Conservation (phyloP, 129 eudicot genomes). For the Helianthus tuberosus region DNA sequence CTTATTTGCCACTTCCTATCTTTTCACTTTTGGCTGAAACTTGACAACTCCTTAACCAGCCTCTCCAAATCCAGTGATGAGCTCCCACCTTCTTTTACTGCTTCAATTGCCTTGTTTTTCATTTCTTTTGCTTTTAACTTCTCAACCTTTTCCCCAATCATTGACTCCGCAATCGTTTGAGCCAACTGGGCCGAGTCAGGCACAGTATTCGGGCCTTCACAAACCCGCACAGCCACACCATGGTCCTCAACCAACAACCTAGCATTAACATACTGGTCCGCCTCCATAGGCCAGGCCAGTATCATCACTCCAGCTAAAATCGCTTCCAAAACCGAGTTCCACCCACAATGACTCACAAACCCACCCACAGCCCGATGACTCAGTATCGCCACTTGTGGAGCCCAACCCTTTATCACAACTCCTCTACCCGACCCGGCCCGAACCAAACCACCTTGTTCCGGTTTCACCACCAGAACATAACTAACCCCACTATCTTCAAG, state of each 20-base stretch:
- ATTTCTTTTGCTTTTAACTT: conserved; percentile 59
- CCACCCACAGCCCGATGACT: conserved; percentile 74
- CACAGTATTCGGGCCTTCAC: conserved; percentile 59
- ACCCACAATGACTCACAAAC: conserved; percentile 82
- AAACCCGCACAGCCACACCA: conserved; percentile 51
- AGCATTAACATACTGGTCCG: conserved; percentile 74
- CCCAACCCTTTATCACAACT: conserved; percentile 63
- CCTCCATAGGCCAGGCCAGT: conserved; percentile 91
- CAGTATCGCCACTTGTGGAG: conserved; percentile 68
- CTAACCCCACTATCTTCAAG: conserved; percentile 57
- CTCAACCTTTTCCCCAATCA: conserved; percentile 36
- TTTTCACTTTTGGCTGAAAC: conserved; percentile 12
- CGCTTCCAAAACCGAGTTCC: conserved; percentile 81
- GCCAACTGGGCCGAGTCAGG: conserved; percentile 63
- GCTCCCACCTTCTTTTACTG: conserved; percentile 57
- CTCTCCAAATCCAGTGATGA: conserved; percentile 51
- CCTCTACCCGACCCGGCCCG: conserved; percentile 50
- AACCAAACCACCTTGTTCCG: conserved; percentile 34
- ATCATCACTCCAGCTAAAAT: conserved; percentile 62
- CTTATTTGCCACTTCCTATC: not conserved
- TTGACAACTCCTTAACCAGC: conserved; percentile 51
- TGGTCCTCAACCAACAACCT: conserved; percentile 61
- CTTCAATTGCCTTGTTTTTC: conserved; percentile 58
- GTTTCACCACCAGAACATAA: conserved; percentile 67
- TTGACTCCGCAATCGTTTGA: conserved; percentile 39